Percentiles rank a stretch among this genome's conserved stretches.
Conservation (phyloP, 257 asterid genomes). For the Nicotiana otophora region DNA sequence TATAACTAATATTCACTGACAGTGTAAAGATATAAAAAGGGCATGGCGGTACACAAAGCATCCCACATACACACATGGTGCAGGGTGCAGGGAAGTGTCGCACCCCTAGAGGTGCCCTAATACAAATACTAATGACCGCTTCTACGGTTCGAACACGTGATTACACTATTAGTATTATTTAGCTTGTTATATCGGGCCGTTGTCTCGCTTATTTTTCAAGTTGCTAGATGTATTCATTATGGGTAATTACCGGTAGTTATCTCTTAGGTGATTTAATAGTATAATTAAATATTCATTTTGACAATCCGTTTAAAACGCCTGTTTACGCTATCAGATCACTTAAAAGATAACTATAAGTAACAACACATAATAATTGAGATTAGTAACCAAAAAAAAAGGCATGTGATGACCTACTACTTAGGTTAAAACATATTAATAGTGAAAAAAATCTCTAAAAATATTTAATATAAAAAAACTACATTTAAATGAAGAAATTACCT, state of each 20-base stretch:
- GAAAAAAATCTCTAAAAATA: background rate
- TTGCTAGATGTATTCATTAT: background rate
- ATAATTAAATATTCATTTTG: too few relatives aligned
- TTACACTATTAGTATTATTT: background rate
- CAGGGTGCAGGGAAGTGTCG: too few relatives aligned
- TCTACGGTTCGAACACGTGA: too few relatives aligned
- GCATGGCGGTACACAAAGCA: too few relatives aligned
- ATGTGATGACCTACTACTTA: background rate
- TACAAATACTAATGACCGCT: too few relatives aligned
- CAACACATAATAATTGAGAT: background rate
- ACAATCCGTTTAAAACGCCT: too few relatives aligned
- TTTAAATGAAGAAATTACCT: conserved; percentile 29
- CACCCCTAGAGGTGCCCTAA: too few relatives aligned
- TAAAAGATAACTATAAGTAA: background rate
- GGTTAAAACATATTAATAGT: background rate
- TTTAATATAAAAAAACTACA: background rate
- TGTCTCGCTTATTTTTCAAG: background rate
- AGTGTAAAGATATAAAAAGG: background rate
- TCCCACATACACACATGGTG: too few relatives aligned
- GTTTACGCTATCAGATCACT: background rate
- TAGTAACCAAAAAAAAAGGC: background rate
- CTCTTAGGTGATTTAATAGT: background rate
- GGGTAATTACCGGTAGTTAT: background rate
- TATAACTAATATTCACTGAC: background rate
- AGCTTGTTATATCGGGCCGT: background rate